These are phyloP conservation scores for Pyrenophora graminea DNA, from an alignment of 2,329 filamentous ascomycete species.

Conservation along the genomic window DNA sequence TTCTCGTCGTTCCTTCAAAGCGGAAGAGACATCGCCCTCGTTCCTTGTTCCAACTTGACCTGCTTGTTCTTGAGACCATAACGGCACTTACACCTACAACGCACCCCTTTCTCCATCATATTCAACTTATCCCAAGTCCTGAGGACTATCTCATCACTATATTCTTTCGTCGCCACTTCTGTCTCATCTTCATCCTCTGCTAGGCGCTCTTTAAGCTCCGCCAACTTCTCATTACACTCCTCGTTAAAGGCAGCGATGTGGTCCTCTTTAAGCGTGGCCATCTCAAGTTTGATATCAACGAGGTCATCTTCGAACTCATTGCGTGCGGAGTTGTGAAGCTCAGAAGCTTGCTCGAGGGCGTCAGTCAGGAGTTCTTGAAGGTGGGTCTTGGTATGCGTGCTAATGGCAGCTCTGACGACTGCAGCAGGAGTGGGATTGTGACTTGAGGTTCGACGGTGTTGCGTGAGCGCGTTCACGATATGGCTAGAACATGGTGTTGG, in stretches of 20 bases:
- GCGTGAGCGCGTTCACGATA: background rate
- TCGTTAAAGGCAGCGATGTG: constrained; percentile 3
- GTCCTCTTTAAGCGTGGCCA: constrained; percentile 4
- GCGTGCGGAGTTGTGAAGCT: background rate
- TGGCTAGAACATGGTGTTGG: background rate
- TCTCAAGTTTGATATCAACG: background rate
- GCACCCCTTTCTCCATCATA: background rate
- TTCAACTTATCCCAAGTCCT: constrained; percentile 1
- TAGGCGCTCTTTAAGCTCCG: constrained; percentile 2
- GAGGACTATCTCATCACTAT: background rate
- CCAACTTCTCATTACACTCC: constrained; percentile 4
- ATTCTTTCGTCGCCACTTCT: background rate
- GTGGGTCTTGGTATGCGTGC: background rate
- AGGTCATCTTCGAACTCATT: constrained; percentile 3
- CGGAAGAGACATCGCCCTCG: constrained; percentile 5
- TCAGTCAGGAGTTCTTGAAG: background rate
- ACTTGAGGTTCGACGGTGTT: background rate
- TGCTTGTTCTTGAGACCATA: background rate
- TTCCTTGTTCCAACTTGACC: background rate
- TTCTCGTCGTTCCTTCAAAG: background rate
- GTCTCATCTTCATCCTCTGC: constrained; percentile 1
- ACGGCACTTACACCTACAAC: background rate
- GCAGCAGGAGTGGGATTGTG: background rate
- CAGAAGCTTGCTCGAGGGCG: constrained; percentile 1
- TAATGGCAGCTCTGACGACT: background rate